Conservation (phyloP, 1,284 basidiomycete genomes). For the Cryptococcus hybrid region DNA sequence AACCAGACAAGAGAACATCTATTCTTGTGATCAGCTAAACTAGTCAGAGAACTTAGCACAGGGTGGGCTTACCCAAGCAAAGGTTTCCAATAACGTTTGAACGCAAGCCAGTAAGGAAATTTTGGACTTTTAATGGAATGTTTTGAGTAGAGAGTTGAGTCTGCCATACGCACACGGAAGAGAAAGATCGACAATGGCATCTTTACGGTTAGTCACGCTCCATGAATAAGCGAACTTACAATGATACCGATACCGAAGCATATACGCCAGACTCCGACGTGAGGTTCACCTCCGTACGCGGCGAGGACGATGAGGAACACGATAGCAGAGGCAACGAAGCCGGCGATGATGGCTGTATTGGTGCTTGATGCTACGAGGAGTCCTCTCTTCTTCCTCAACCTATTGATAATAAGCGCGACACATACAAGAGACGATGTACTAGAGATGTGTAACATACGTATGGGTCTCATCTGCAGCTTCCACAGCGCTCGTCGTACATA, state of each 20-base stretch:
- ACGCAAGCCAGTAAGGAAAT: conserved; percentile 50
- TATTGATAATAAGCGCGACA: background rate
- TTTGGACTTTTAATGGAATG: conserved; percentile 21
- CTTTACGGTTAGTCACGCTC: background rate
- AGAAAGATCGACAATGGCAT: conserved; percentile 30
- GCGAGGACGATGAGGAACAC: conserved; percentile 23
- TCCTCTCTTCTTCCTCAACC: conserved; percentile 55
- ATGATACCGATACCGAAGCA: conserved; percentile 28
- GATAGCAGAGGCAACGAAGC: conserved; percentile 20
- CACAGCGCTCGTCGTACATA: conserved; percentile 62
- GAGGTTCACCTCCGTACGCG: conserved; percentile 13
- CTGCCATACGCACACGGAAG: conserved; percentile 32
- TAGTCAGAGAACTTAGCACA: background rate
- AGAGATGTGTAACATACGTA: conserved; percentile 24
- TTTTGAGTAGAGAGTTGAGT: conserved; percentile 30
- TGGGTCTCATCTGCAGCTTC: conserved; percentile 71
- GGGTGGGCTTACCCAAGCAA: conserved; percentile 66
- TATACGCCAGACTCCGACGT: conserved; percentile 26
- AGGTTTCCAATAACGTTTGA: conserved; percentile 65
- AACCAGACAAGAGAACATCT: conserved; percentile 51
- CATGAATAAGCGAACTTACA: conserved; percentile 2
- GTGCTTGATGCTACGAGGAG: conserved; percentile 74
- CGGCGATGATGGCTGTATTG: conserved; percentile 48
- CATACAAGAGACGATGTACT: background rate
- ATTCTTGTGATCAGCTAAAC: background rate